Evolutionary conservation across 352 stramenopile genomes (phyloP).

Genomic region (Globisporangium spinosum): DNA sequence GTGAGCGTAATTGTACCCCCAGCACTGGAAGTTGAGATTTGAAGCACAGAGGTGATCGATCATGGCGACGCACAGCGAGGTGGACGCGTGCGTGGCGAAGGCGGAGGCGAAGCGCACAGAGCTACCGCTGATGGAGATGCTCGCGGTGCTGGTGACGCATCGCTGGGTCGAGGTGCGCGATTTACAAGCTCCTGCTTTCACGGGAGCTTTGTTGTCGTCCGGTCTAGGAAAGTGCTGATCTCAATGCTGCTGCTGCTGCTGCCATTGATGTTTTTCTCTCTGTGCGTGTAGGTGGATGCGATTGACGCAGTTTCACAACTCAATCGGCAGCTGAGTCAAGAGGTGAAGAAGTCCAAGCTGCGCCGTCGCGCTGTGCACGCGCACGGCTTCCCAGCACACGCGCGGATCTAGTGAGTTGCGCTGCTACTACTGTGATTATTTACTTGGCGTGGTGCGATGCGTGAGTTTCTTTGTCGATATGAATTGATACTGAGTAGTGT

Average conservation of each 20-base stretch:
- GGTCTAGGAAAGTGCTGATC: background rate
- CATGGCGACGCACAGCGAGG: background rate
- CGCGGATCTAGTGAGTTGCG: conserved; percentile 28
- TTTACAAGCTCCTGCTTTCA: background rate
- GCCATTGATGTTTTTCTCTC: background rate
- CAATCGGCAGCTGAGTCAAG: conserved; percentile 20
- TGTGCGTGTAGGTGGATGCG: conserved; percentile 25
- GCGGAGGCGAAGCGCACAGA: background rate
- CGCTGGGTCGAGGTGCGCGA: conserved; percentile 41
- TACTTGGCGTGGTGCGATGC: background rate
- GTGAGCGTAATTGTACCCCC: background rate
- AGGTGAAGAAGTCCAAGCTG: conserved; percentile 30
- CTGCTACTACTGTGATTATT: too few species aligned
- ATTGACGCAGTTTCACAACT: conserved; percentile 29
- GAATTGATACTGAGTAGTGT: background rate
- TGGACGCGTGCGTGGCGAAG: background rate
- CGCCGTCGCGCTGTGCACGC: conserved; percentile 21
- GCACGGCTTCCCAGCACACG: conserved; percentile 23
- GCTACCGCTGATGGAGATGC: conserved; percentile 10
- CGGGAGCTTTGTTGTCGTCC: background rate
- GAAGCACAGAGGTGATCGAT: background rate
- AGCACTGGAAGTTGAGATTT: background rate
- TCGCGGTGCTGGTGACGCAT: conserved; percentile 33
- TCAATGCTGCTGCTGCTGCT: background rate
- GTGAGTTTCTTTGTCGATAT: background rate